phyloP scores from a whole-genome alignment of 495 filamentous ascomycete genomes.

The Aspergillus coremiiformis region DNA sequence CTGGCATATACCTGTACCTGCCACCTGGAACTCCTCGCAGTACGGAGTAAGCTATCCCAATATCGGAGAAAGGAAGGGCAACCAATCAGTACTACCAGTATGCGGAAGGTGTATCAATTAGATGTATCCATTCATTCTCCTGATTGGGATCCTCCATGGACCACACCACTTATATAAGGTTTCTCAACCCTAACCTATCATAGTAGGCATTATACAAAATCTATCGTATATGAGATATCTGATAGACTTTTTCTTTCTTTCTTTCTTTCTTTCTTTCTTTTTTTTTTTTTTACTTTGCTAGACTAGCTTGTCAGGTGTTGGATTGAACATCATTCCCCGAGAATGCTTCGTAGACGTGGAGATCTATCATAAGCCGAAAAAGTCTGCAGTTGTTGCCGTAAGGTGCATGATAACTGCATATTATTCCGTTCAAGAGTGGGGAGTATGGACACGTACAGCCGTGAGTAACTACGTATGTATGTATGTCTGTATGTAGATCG shows the following conservation, averaged over 20 bases:
- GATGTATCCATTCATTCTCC: not conserved
- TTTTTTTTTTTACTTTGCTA: no score
- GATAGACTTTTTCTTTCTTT: not conserved
- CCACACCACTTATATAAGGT: no score
- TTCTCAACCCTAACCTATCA: not conserved
- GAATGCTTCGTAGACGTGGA: constrained; percentile 4
- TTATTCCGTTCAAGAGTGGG: not conserved
- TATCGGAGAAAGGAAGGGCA: not conserved
- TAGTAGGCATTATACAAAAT: no score
- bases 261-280: no score
- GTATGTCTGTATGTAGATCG: no score
- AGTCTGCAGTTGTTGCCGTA: not conserved
- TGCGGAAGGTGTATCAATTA: not conserved
- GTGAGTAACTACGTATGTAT: not conserved
- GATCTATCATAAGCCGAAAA: constrained; percentile 1
- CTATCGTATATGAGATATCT: no score
- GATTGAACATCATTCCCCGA: not conserved
- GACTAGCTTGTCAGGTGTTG: no score
- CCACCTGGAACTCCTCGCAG: not conserved
- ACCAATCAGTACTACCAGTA: no score
- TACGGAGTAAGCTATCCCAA: no score
- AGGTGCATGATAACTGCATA: not conserved
- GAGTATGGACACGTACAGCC: not conserved
- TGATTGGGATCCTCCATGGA: not conserved
- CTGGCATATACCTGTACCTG: constrained; percentile 1